Base-by-base conservation (phyloP, 1,284 basidiomycete species). In the Crepidotus sp. region DNA sequence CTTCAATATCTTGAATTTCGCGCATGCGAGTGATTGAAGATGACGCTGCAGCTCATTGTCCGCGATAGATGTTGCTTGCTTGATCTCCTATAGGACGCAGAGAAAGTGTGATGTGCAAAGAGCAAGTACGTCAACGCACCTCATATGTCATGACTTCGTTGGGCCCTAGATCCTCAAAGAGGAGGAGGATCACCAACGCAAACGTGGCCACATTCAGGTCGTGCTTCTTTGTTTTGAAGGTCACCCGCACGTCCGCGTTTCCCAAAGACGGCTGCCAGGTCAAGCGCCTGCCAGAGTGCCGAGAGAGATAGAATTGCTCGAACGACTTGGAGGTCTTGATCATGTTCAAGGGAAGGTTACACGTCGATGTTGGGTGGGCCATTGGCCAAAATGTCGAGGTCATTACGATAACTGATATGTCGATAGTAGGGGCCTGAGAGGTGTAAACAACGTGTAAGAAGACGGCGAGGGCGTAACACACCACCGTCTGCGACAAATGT, bases 231-330 rank as follows among this genome's bases (percentile, higher is more conserved):
- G 73, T 60, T 56, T 85, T 91, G 74, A 98, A 98, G 6, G 73
- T 65, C 5, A 88, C 85, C 38, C 78, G 77, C 29, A 98, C 80
- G 59, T 99, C 96, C 3, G 87, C 95, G 52, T 80, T 92, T 10
- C 96, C 96, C 40, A 94, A 68, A n/a, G 84, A 80, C 6, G 89
- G 80, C 62, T 97, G 92, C 94, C 94, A 98, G 7, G 88, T 91
- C 48, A 99, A 66, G 30, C 91, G 76, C 41, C 96, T 74, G 27
- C 96, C 96, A 22, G 81, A 85, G 65, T 98, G 95, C 51, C 85
- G 75, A 14, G 80, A 77, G 41, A 92, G 75, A 64, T 98, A 99
- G 64, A 90, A 98, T 46, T 76, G 74, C 60, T 97, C 90, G 59
- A 93, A 99, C 2, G 78, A 79, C 55, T 76, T 78, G 58, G 77